Percentiles rank a stretch among this genome's conserved stretches.
phyloP scores from a whole-genome alignment of 176 grass and related monocot genomes.

The Carex kokanica region DNA sequence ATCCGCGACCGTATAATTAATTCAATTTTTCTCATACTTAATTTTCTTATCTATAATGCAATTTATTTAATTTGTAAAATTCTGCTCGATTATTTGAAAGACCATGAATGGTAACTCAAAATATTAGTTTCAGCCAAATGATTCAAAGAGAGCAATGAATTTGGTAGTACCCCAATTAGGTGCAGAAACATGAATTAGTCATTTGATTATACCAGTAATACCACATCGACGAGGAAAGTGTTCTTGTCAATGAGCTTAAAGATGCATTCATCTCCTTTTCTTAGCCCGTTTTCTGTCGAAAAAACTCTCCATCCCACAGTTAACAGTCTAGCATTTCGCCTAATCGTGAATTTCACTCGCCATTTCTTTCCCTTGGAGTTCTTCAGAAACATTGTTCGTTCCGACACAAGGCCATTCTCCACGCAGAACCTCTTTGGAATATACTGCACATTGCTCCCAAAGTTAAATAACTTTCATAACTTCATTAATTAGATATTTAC shows the following conservation, averaged over 20 bases:
- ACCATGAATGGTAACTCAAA: no score
- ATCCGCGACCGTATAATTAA: no score
- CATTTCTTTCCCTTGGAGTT: background rate
- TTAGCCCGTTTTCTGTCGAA: background rate
- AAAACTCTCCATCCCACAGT: background rate
- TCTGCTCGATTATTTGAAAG: no score
- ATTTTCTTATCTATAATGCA: no score
- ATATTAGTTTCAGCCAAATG: no score
- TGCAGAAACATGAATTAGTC: background rate
- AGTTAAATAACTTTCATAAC: background rate
- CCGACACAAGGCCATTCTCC: background rate
- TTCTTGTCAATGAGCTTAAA: slow-evolving; percentile 15
- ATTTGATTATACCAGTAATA: background rate
- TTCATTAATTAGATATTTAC: no score
- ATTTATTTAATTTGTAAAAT: no score
- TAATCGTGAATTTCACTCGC: background rate
- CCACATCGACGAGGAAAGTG: background rate
- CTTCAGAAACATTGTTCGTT: background rate
- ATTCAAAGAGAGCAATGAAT: no score
- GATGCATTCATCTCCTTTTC: background rate
- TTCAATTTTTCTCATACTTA: no score
- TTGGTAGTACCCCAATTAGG: no score
- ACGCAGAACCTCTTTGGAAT: slow-evolving; percentile 22
- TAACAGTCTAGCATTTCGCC: background rate
- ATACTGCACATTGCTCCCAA: background rate